Conservation (phyloP, 2,329 filamentous ascomycete species). For the Paramyrothecium sp. region DNA sequence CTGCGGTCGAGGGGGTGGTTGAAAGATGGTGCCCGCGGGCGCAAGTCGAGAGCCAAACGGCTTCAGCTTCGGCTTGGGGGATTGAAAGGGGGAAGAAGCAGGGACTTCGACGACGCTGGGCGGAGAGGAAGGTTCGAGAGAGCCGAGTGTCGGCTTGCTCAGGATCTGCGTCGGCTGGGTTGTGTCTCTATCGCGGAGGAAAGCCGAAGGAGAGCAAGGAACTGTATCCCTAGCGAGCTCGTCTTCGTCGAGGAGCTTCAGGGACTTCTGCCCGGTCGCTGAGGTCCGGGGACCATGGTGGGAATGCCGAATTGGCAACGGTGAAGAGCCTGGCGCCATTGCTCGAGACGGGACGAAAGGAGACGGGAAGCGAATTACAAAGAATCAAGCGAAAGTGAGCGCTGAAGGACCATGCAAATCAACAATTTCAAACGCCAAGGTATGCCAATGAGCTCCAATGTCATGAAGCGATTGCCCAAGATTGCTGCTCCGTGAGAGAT, state of each 20-base stretch:
- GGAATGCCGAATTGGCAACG: conserved; percentile 27
- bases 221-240: conserved; percentile 45
- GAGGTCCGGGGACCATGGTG: conserved; percentile 24
- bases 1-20: conserved; percentile 39
- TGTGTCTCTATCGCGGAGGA: conserved; percentile 25
- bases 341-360: conserved; percentile 4
- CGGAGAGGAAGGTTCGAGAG: conserved; percentile 39
- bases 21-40: conserved; percentile 72
- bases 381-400: conserved; percentile 8
- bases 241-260: conserved; percentile 39
- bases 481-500: background rate
- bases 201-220: conserved; percentile 39
- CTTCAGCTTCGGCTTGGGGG: conserved; percentile 24
- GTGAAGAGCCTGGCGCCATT: conserved; percentile 29
- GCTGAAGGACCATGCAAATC: background rate
- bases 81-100: conserved; percentile 77
- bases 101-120: conserved; percentile 69
- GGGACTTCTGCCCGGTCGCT: conserved; percentile 16
- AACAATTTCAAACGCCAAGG: background rate
- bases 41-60: conserved; percentile 62
- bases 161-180: conserved; percentile 50
- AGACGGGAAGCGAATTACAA: conserved; percentile 2
- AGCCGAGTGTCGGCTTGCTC: conserved; percentile 32
- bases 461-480: background rate
- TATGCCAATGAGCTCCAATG: background rate